Evolutionary conservation across 1,139 yeast genomes (phyloP).

Genomic region (Blastobotrys proliferans): DNA sequence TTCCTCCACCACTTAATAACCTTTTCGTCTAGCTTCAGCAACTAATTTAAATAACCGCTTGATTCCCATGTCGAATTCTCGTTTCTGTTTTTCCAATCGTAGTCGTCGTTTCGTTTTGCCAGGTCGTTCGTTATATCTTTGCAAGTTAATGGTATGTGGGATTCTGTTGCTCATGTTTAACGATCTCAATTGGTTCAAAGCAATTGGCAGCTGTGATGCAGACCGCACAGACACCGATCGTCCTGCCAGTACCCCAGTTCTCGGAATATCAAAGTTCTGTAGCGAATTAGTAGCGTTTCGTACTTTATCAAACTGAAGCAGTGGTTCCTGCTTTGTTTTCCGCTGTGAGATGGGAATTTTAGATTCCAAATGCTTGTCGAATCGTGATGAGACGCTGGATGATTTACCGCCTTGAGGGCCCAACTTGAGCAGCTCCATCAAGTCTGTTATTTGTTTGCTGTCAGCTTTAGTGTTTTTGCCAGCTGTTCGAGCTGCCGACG

Average conservation of each 20-base stretch:
- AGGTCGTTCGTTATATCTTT: slow-evolving; percentile 35
- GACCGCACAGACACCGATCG: slow-evolving; percentile 30
- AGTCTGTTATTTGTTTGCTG: background rate
- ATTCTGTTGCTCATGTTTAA: slow-evolving; percentile 31
- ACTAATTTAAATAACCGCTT: slow-evolving; percentile 35
- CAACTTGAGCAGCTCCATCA: background rate
- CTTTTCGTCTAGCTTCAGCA: slow-evolving; percentile 36
- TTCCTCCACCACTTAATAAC: slow-evolving; percentile 26
- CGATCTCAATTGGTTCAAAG: slow-evolving; percentile 28
- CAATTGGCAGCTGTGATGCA: slow-evolving; percentile 24
- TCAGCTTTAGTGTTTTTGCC: background rate
- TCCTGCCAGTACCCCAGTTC: slow-evolving; percentile 36
- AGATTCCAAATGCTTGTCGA: slow-evolving; percentile 1
- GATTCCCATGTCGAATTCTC: slow-evolving; percentile 35
- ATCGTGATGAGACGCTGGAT: background rate
- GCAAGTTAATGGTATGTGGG: slow-evolving; percentile 27
- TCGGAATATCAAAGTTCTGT: slow-evolving; percentile 20
- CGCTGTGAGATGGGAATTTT: background rate
- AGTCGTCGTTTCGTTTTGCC: slow-evolving; percentile 35
- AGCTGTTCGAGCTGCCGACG: slow-evolving; percentile 2
- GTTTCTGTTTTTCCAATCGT: slow-evolving; percentile 30
- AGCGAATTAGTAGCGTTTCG: slow-evolving; percentile 3
- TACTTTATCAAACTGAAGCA: background rate
- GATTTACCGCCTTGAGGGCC: background rate
- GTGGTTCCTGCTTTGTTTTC: background rate